phyloP scores from a whole-genome alignment of 2,329 filamentous ascomycete genomes.

The Truncatella angustata region DNA sequence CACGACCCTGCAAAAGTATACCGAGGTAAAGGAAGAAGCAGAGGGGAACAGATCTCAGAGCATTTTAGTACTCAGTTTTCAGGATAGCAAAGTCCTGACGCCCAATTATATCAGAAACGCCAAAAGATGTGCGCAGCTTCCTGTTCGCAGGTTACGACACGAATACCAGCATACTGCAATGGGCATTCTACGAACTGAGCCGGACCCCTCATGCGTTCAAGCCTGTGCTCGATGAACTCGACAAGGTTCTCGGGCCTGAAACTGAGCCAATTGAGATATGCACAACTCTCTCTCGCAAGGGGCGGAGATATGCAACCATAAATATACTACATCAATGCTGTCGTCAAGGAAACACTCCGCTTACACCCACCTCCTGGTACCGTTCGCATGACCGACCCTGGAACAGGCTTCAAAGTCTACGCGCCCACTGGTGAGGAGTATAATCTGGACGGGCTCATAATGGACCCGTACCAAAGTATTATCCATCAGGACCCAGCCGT shows the following conservation, averaged over 20 bases:
- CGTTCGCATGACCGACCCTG: constrained; percentile 8
- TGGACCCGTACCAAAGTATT: constrained; percentile 13
- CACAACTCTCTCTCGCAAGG: constrained; percentile 4
- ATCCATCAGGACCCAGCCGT: constrained; percentile 13
- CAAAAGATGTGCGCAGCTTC: constrained; percentile 15
- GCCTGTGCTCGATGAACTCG: constrained; percentile 13
- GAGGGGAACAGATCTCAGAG: constrained; percentile 3
- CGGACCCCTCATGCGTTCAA: constrained; percentile 9
- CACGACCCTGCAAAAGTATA: not conserved
- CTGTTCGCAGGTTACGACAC: constrained; percentile 15
- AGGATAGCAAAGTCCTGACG: not conserved
- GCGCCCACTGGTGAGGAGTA: constrained; percentile 15
- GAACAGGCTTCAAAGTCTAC: constrained; percentile 12
- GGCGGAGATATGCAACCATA: constrained; percentile 9
- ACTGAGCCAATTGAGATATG: constrained; percentile 3
- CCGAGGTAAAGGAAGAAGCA: not conserved
- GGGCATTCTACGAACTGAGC: constrained; percentile 12
- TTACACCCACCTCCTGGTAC: constrained; percentile 14
- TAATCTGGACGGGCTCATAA: constrained; percentile 14
- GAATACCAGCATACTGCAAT: constrained; percentile 11
- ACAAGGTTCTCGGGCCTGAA: constrained; percentile 12
- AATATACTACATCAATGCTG: constrained; percentile 14
- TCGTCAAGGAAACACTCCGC: constrained; percentile 14
- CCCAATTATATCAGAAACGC: constrained; percentile 10
- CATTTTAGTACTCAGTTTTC: constrained; percentile 10